Evolutionary conservation across 305 asterid genomes (phyloP), one percentile per base, ranked within the genome.

Genomic region (Fraxinus platypoda): DNA sequence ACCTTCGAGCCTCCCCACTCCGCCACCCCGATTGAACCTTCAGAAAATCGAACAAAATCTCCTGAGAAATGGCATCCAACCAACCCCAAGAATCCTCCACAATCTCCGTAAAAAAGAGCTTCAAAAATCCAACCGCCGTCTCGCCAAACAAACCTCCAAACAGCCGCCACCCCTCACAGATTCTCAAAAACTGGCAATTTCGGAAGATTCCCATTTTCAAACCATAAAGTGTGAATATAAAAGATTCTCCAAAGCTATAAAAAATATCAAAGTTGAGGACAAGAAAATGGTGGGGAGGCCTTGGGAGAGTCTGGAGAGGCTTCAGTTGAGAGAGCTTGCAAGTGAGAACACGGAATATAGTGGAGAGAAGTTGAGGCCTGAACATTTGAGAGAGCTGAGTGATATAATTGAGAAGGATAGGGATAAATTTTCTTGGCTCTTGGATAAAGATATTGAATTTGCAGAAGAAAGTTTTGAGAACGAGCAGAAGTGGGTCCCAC

Each of bases 11-110:
- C 86, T 86, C 75, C 91, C 96, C 9, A 73, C 85, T 81, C 85
- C 87, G 26, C 87, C 85, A 19, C 84, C 86, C 41, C 84, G 83
- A 33, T 93, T 91, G 9, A 87, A 90, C 86, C 84, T 87, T 41
- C 91, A 93, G 8, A 88, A 87, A 28, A 84, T 92, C 72, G 93
- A 89, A 83, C 94, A 82, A 31, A 88, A 84, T 17, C 97, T 94
- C 70, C 84, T 87, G 64, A 82, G 85, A 52, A 87, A 85, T 52
- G 93, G 93, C 78, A 90, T 95, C 28, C 82, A 75, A 19, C 97
- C 98, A 66, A 95, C 95, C 35, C 98, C 99, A 81, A 94, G 87
- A 88, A 91, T 93, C 78, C 87, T 94, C 79, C 98, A 95, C 93
- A 90, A 86, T 3, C 89, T 95, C 87, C 97, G 95, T 89, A 94